A percentile compares a stretch with the other conserved stretches of the same genome.
phyloP scores from a whole-genome alignment of 208 protist genomes.

The Trypanosoma theileri region DNA sequence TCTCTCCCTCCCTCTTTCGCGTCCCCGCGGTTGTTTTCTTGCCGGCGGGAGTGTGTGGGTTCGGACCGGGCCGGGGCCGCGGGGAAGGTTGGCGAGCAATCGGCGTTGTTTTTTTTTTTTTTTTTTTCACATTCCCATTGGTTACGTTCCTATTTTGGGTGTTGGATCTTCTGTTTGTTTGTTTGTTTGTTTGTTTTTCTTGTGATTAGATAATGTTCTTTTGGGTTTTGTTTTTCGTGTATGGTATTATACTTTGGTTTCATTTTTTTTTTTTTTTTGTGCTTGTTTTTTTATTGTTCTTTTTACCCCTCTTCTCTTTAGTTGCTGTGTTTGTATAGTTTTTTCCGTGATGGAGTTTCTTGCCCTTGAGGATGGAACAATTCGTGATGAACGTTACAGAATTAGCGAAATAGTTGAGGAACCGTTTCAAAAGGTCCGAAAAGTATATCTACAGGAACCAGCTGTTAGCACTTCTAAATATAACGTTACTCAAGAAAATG shows the following conservation, averaged over 20 bases:
- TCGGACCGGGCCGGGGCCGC: too few relatives aligned
- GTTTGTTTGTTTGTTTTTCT: too few relatives aligned
- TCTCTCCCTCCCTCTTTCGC: too few relatives aligned
- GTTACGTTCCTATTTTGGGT: too few relatives aligned
- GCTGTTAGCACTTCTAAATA: background rate
- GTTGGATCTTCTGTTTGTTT: too few relatives aligned
- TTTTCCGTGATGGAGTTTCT: conserved; percentile 57
- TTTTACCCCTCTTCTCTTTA: conserved; percentile 12
- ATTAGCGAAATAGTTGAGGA: conserved; percentile 27
- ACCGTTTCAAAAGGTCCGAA: conserved; percentile 4
- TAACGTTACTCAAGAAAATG: background rate
- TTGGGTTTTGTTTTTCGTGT: background rate
- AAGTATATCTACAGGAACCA: conserved; percentile 10
- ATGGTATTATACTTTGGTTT: background rate
- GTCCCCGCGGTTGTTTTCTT: too few relatives aligned
- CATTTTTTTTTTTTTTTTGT: background rate
- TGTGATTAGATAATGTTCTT: too few relatives aligned
- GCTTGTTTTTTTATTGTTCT: conserved; percentile 12
- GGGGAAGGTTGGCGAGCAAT: too few relatives aligned
- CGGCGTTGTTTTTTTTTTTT: too few relatives aligned
- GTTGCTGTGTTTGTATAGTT: conserved; percentile 15
- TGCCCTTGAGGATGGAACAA: conserved; percentile 56
- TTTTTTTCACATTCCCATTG: too few relatives aligned
- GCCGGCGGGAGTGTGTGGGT: too few relatives aligned
- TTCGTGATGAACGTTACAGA: conserved; percentile 58